A percentile compares a stretch with the other conserved stretches of the same genome.
phyloP scores from a whole-genome alignment of 140 eudicot genomes.

The Ambrosia hybrid region DNA sequence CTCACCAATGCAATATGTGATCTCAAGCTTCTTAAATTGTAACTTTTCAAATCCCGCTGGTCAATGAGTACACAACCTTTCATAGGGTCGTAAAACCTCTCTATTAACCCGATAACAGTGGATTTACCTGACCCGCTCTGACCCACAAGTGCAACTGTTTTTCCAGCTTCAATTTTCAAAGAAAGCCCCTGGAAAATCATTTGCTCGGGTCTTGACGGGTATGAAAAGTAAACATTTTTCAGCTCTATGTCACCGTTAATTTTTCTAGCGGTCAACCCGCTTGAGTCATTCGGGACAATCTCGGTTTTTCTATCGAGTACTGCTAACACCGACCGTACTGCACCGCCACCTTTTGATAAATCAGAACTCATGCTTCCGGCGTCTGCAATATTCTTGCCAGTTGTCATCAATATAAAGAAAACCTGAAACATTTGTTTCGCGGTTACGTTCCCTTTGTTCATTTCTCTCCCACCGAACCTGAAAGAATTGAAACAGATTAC shows the following conservation, averaged over 20 bases:
- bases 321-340: constrained; percentile 61
- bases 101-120: constrained; percentile 63
- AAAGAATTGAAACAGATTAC: not conserved
- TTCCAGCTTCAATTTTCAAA: constrained; percentile 69
- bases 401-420: constrained; percentile 81
- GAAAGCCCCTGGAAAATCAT: constrained; percentile 65
- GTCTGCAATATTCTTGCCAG: constrained; percentile 80
- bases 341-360: constrained; percentile 67
- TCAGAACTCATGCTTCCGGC: constrained; percentile 87
- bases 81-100: constrained; percentile 74
- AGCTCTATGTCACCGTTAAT: constrained; percentile 59
- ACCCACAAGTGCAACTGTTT: constrained; percentile 78
- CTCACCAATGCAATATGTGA: constrained; percentile 71
- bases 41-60: constrained; percentile 48
- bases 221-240: constrained; percentile 51
- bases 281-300: constrained; percentile 58
- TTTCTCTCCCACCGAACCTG: constrained; percentile 62
- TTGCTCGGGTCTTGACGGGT: constrained; percentile 77
- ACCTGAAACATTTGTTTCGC: constrained; percentile 67
- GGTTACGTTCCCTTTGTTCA: constrained; percentile 45
- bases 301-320: constrained; percentile 63
- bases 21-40: constrained; percentile 65
- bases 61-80: constrained; percentile 63
- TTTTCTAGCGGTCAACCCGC: constrained; percentile 38
- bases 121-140: constrained; percentile 91